phyloP scores from a whole-genome alignment of 2,329 filamentous ascomycete genomes.

The Dothideomycetes sp. region DNA sequence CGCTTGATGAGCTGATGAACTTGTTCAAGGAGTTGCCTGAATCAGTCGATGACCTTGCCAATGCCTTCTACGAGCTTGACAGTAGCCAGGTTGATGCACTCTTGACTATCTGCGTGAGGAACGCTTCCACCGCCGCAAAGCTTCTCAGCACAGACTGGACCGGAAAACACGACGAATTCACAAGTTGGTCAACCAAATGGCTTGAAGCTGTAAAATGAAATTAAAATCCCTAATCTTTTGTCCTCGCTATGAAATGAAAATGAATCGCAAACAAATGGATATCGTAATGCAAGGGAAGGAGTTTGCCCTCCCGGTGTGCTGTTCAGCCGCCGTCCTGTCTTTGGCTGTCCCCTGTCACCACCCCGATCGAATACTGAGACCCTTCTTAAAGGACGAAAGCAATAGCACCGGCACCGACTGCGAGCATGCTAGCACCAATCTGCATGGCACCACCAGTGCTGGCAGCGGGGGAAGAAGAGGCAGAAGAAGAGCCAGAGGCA shows the following conservation, averaged over 20 bases:
- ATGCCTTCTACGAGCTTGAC: conserved; percentile 62
- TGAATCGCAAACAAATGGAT: background rate
- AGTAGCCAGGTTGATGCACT: conserved; percentile 47
- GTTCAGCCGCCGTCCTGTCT: background rate
- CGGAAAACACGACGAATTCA: conserved; percentile 64
- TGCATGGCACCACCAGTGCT: conserved; percentile 11
- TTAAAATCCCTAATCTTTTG: background rate
- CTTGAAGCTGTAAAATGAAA: conserved; percentile 22
- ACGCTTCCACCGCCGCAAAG: conserved; percentile 49
- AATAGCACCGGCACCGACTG: conserved; percentile 9
- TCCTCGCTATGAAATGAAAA: conserved; percentile 1
- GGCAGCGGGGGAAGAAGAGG: background rate
- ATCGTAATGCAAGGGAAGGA: conserved; percentile 1
- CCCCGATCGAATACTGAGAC: too few relatives aligned
- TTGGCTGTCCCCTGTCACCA: background rate
- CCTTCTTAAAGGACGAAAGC: conserved; percentile 3
- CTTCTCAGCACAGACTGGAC: conserved; percentile 53
- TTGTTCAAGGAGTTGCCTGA: conserved; percentile 54
- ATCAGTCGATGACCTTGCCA: conserved; percentile 60
- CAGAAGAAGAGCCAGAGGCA: conserved; percentile 6
- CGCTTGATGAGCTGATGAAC: conserved; percentile 47
- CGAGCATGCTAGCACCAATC: conserved; percentile 10
- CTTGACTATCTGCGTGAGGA: conserved; percentile 52
- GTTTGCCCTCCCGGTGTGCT: background rate
- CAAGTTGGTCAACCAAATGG: conserved; percentile 61